A percentile compares a stretch with the other conserved stretches of the same genome.
Evolutionary conservation across 495 filamentous ascomycete species (phyloP).

Genomic region (Thermothielavioides terrestris): DNA sequence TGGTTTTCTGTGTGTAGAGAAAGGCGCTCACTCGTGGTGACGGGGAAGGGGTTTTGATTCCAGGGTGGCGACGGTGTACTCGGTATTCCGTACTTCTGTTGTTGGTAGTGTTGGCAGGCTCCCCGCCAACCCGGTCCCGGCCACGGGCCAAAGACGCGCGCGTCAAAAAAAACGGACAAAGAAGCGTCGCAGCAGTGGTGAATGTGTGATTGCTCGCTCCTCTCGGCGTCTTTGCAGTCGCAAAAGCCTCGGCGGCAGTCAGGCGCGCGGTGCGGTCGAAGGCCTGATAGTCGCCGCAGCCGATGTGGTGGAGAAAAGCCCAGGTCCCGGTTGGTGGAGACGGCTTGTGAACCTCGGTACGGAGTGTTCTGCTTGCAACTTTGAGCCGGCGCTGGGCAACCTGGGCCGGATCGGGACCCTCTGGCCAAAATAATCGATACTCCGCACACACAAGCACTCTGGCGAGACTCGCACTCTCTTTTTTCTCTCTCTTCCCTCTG

Average conservation of each 20-base stretch:
- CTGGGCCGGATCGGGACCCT: not conserved
- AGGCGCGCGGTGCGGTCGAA: slow-evolving; percentile 1
- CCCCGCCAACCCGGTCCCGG: no score
- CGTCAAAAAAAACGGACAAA: not conserved
- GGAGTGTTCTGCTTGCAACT: slow-evolving; percentile 2
- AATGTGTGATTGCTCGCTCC: not conserved
- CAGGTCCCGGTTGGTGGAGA: slow-evolving; percentile 1
- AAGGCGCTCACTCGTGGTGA: not conserved
- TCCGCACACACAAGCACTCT: no score
- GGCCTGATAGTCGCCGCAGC: slow-evolving; percentile 2
- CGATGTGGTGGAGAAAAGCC: slow-evolving; percentile 1
- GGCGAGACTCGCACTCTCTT: no score
- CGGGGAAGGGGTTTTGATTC: slow-evolving; percentile 10
- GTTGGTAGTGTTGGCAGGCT: no score
- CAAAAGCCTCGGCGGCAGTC: not conserved
- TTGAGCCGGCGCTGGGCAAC: slow-evolving; percentile 10
- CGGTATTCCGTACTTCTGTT: no score
- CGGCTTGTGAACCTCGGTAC: slow-evolving; percentile 20
- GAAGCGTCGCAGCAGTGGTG: no score
- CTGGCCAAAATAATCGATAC: no score
- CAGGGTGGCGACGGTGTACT: slow-evolving; percentile 14
- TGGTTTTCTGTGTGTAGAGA: not conserved
- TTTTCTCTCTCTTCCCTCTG: no score
- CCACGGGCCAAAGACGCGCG: no score
- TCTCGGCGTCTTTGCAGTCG: not conserved